Evolutionary conservation across 139 green algal species (phyloP).

Genomic region (Chlorella vulgaris): DNA sequence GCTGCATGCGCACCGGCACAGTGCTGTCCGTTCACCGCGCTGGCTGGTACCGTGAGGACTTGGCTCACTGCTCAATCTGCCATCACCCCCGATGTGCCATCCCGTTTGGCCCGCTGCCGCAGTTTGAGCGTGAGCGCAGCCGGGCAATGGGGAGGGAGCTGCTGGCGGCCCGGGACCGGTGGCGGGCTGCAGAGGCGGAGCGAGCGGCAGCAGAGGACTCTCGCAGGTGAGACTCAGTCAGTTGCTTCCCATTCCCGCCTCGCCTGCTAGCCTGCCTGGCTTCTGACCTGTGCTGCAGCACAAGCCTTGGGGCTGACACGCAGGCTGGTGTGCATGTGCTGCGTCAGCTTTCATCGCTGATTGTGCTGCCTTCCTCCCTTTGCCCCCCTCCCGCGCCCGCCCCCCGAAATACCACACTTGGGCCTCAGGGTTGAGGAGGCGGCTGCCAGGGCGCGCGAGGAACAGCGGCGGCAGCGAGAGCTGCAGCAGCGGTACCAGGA

Average conservation of each 20-base stretch:
- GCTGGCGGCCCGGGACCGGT: slow-evolving; percentile 11
- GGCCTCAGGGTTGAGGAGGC: slow-evolving; percentile 36
- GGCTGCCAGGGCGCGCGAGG: slow-evolving; percentile 20
- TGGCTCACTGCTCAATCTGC: neutral
- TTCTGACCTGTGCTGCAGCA: neutral
- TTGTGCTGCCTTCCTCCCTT: neutral
- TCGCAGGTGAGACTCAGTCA: neutral
- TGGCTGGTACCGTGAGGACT: neutral
- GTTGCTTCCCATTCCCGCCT: too few relatives aligned
- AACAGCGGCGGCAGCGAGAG: slow-evolving; percentile 16
- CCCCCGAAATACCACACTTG: too few relatives aligned
- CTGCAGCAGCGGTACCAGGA: slow-evolving; percentile 33
- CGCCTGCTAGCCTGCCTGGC: neutral
- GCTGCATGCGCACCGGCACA: neutral
- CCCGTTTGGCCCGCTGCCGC: neutral
- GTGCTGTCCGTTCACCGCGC: neutral
- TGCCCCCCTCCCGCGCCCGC: too few relatives aligned
- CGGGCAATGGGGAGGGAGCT: slow-evolving; percentile 38
- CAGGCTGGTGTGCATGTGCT: too few relatives aligned
- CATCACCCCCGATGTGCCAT: neutral
- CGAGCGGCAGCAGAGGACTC: slow-evolving; percentile 26
- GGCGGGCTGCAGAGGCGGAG: slow-evolving; percentile 19
- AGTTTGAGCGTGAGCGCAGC: slow-evolving; percentile 35
- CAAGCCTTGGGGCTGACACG: too few relatives aligned
- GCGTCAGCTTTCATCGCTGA: neutral